Conservation (phyloP, 495 filamentous ascomycete genomes). For the Trichocladium antarcticum region DNA sequence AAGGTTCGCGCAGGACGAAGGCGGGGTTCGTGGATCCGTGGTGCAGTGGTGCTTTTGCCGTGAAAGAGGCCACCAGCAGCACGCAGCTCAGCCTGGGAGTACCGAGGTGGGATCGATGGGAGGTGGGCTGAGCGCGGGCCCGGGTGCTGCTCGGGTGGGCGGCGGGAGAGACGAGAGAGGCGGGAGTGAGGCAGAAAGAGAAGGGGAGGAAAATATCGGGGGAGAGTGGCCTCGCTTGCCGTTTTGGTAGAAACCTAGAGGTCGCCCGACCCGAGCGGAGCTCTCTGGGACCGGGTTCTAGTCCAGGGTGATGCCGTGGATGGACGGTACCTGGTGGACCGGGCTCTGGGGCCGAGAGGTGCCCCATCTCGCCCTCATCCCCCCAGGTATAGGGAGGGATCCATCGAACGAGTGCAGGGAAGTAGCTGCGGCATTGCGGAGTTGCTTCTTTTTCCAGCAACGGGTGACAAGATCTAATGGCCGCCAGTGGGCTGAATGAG, state of each 20-base stretch:
- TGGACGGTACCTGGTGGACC: background rate
- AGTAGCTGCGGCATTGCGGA: conserved; percentile 11
- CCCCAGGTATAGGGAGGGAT: too few relatives aligned
- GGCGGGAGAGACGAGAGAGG: background rate
- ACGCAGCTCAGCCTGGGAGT: too few relatives aligned
- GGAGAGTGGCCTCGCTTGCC: conserved; percentile 4
- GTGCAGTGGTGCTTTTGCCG: too few relatives aligned
- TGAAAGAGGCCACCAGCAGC: too few relatives aligned
- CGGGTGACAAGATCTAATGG: conserved; percentile 15
- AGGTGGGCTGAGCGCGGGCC: too few relatives aligned
- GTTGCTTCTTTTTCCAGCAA: conserved; percentile 10
- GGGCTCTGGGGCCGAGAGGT: background rate
- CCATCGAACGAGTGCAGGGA: conserved; percentile 9
- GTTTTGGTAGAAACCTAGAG: conserved; percentile 13
- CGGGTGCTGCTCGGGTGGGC: too few relatives aligned
- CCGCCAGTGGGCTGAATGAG: conserved; percentile 7
- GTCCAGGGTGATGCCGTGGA: background rate
- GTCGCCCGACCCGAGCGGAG: background rate
- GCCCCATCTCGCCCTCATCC: background rate
- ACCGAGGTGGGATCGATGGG: too few relatives aligned
- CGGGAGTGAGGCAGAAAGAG: background rate
- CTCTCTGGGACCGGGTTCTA: background rate
- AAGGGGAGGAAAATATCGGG: background rate
- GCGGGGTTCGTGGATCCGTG: too few relatives aligned
- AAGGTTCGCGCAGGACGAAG: too few relatives aligned